Evolutionary conservation across 169 alveolate species (phyloP), one percentile per base, ranked within the genome.

Genomic region (Cryptosporidium sp.): DNA sequence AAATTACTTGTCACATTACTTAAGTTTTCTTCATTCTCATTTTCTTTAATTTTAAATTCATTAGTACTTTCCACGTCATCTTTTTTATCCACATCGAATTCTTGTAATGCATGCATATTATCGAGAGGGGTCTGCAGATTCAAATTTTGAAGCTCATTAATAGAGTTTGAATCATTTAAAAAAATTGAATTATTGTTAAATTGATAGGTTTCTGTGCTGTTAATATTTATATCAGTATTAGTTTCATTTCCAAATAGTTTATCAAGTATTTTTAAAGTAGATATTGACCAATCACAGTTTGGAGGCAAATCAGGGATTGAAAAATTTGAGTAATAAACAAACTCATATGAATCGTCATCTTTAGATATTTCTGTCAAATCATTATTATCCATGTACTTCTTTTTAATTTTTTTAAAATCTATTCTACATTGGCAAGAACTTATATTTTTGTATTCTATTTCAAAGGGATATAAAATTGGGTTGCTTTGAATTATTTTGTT

Each of bases 391-490:
- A 56, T n/a, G 8, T 56, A 56, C 0, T 26, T 56, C 7, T 29
- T 70, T 45, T 35, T 35, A 29, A 70, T 44, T 45, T 70, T 48
- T 26, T 45, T 33, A 42, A 70, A 70, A 45, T 70, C 68, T 23
- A 51, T 42, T 56, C 44, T 60, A n/a, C 86, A 75, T 33, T 52
- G 71, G 26, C 86, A 75, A 3, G 56, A 33, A 16, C 62, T 75
- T 58, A 21, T 33, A 8, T 75, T 18, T 31, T 58, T 53, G 21
- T 26, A 60, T 29, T 75, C 86, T 3, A 75, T 75, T 53, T 75
- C 73, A 37, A 75, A 60, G 4, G 86, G 86, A 39, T 58, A 75
- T 75, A 75, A 58, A 26, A 75, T 75, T 18, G 71, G 60, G 68
- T 75, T 75, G 73, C 71, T 56, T 18, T 60, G 69, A 10, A 75